phyloP scores from a whole-genome alignment of 192 early-diverging fungal genomes.

The Rhizophagus clarus region DNA sequence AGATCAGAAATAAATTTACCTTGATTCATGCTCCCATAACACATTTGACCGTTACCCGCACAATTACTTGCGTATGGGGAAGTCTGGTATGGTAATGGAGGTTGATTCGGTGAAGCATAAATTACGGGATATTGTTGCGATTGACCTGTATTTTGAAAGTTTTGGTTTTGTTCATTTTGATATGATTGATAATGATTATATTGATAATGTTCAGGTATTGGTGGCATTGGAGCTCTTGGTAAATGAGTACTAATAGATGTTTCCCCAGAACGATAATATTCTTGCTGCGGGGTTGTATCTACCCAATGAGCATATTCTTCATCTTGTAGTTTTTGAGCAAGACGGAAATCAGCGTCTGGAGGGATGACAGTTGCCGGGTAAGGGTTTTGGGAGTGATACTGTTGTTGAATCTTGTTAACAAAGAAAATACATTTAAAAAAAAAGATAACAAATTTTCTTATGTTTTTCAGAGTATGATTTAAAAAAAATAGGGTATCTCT shows the following conservation, averaged over 20 bases:
- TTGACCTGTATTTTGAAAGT: not conserved
- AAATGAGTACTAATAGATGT: not conserved
- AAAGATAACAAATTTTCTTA: not conserved
- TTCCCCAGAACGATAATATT: not conserved
- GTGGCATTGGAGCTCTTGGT: not conserved
- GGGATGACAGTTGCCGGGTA: slow-evolving; percentile 22
- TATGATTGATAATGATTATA: slow-evolving; percentile 23
- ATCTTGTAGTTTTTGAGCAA: slow-evolving; percentile 32
- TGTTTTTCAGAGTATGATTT: no score
- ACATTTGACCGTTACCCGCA: not conserved
- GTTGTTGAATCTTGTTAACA: not conserved
- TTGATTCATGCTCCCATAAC: slow-evolving; percentile 30
- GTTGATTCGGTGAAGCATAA: slow-evolving; percentile 29
- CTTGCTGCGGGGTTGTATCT: slow-evolving; percentile 6
- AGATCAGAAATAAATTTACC: not conserved
- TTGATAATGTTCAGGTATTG: slow-evolving; percentile 32
- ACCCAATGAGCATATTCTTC: slow-evolving; percentile 24
- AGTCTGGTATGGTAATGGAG: slow-evolving; percentile 21
- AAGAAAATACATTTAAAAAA: not conserved
- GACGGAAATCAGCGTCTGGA: slow-evolving; percentile 21
- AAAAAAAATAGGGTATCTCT: no score
- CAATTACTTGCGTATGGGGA: not conserved
- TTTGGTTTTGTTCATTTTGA: not conserved
- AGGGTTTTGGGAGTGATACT: slow-evolving; percentile 29
- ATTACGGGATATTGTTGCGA: slow-evolving; percentile 24